These are phyloP conservation scores for Coemansia umbellata DNA, from an alignment of 192 early-diverging fungal genomes.

Conservation along the genomic window DNA sequence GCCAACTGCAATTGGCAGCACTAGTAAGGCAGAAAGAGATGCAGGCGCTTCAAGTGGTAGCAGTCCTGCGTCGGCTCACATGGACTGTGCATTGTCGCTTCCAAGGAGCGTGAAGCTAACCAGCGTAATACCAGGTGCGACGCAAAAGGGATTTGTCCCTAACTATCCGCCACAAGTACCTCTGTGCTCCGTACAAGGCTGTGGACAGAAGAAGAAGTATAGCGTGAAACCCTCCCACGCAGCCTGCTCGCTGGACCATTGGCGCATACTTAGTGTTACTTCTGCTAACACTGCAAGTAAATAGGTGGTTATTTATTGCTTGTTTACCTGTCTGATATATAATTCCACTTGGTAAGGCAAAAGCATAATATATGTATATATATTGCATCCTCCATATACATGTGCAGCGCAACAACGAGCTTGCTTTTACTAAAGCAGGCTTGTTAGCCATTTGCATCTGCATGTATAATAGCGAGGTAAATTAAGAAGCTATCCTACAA, in stretches of 20 bases:
- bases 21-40: background rate
- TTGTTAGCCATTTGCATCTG: no score
- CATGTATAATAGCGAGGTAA: no score
- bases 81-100: slow-evolving; percentile 15
- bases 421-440: no score
- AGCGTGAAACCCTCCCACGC: slow-evolving; percentile 47
- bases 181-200: slow-evolving; percentile 50
- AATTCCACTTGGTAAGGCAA: no score
- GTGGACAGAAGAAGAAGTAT: slow-evolving; percentile 56
- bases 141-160: slow-evolving; percentile 10
- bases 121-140: slow-evolving; percentile 17
- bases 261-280: slow-evolving; percentile 23
- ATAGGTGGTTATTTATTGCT: background rate
- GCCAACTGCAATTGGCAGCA: background rate
- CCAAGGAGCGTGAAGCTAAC: slow-evolving; percentile 13
- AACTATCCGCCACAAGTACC: slow-evolving; percentile 51
- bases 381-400: no score
- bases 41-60: background rate
- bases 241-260: slow-evolving; percentile 64
- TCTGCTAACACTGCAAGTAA: background rate
- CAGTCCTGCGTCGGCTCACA: background rate
- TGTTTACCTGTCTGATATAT: background rate
- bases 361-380: no score
- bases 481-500: no score
- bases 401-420: no score